Evolutionary conservation across 2,329 filamentous ascomycete species (phyloP).

Genomic region (Pezicula rhizophila): DNA sequence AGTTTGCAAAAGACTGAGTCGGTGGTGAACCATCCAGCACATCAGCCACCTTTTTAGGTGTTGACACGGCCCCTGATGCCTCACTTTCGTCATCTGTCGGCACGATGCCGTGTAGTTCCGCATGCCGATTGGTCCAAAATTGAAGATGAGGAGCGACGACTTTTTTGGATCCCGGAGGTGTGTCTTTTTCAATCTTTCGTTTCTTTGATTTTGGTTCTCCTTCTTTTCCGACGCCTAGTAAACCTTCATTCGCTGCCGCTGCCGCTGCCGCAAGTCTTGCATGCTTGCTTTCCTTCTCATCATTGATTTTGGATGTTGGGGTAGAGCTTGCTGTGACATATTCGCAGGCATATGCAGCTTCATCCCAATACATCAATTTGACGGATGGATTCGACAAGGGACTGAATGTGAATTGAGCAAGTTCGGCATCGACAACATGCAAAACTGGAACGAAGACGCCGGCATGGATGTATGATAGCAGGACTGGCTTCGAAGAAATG

Average conservation of each 20-base stretch:
- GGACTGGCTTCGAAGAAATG: constrained; percentile 66
- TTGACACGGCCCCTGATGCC: constrained; percentile 12
- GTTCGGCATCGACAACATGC: constrained; percentile 46
- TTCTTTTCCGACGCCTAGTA: constrained; percentile 29
- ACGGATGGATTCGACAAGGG: constrained; percentile 63
- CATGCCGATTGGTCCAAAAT: constrained; percentile 66
- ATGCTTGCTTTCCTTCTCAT: constrained; percentile 22
- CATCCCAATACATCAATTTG: constrained; percentile 71
- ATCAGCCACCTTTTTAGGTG: constrained; percentile 6
- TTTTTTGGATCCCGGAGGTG: constrained; percentile 24
- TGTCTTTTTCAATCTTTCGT: constrained; percentile 46
- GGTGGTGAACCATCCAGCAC: constrained; percentile 28
- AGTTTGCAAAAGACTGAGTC: constrained; percentile 54
- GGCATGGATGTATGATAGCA: constrained; percentile 72
- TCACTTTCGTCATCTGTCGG: constrained; percentile 32
- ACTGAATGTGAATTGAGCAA: constrained; percentile 60
- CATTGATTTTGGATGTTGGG: constrained; percentile 28
- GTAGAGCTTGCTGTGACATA: constrained; percentile 50
- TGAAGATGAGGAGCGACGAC: constrained; percentile 59
- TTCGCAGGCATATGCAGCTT: constrained; percentile 64
- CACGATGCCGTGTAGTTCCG: constrained; percentile 53
- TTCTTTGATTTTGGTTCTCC: constrained; percentile 41
- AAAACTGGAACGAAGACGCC: constrained; percentile 76
- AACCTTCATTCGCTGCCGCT: constrained; percentile 28
- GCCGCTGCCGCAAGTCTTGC: constrained; percentile 31